phyloP scores from a whole-genome alignment of 1,139 yeast genomes.

The Blastobotrys illinoisensis region DNA sequence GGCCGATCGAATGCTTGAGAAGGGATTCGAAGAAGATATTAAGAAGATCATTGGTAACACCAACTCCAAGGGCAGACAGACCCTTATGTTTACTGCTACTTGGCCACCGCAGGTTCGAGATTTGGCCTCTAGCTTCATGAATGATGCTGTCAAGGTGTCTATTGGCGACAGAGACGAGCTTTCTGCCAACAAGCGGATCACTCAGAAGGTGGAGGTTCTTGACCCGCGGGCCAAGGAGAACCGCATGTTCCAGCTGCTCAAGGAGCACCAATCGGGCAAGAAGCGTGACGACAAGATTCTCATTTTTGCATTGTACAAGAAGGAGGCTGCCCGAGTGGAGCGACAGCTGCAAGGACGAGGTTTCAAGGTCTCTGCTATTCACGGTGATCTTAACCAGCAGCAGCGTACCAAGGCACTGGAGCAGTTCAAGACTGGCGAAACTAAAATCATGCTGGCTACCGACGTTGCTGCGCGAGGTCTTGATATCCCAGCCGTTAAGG shows the following conservation, averaged over 20 bases:
- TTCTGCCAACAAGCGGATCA: conserved; percentile 87
- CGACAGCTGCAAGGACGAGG: conserved; percentile 65
- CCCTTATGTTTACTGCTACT: conserved; percentile 85
- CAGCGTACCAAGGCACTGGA: conserved; percentile 88
- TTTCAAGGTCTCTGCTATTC: conserved; percentile 83
- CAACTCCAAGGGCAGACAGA: conserved; percentile 51
- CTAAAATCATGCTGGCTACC: conserved; percentile 80
- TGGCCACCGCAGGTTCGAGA: conserved; percentile 94
- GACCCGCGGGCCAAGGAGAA: conserved; percentile 80
- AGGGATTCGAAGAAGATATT: conserved; percentile 95
- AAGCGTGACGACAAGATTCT: conserved; percentile 68
- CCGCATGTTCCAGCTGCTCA: conserved; percentile 62
- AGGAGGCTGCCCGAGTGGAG: conserved; percentile 93
- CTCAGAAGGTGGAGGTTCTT: conserved; percentile 88
- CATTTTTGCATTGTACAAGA: conserved; percentile 90
- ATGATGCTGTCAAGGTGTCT: conserved; percentile 72
- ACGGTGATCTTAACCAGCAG: conserved; percentile 89
- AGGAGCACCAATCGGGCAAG: conserved; percentile 65
- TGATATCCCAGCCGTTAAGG: conserved; percentile 95
- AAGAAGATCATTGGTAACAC: conserved; percentile 66
- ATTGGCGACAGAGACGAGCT: conserved; percentile 94
- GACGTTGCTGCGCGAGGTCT: conserved; percentile 99
- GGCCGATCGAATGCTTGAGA: conserved; percentile 97
- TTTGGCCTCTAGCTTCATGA: conserved; percentile 81
- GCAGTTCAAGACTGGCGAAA: conserved; percentile 75